Percentiles rank a stretch among this genome's conserved stretches.
These are phyloP conservation scores for Keqinozyma sinolaborantium DNA, from an alignment of 1,139 yeast genomes.

Conservation along the genomic window DNA sequence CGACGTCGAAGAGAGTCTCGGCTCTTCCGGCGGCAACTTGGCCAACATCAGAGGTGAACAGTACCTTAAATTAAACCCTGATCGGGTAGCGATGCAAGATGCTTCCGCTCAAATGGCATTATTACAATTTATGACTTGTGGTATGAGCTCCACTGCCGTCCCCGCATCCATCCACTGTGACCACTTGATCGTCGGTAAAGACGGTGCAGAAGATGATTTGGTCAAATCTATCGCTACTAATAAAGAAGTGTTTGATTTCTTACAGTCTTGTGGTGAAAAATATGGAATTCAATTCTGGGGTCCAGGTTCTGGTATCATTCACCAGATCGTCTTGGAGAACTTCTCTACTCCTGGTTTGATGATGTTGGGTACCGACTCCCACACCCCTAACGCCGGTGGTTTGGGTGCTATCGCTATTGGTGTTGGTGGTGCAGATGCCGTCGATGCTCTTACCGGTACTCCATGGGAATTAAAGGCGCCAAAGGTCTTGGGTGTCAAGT, in stretches of 20 bases:
- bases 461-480: slow-evolving; percentile 99
- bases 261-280: slow-evolving; percentile 84
- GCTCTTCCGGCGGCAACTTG: slow-evolving; percentile 42
- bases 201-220: slow-evolving; percentile 83
- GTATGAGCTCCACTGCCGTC: slow-evolving; percentile 78
- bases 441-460: slow-evolving; percentile 93
- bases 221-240: slow-evolving; percentile 73
- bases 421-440: slow-evolving; percentile 99
- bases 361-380: slow-evolving; percentile 97
- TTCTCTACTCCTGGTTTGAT: slow-evolving; percentile 91
- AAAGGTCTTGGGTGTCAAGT: slow-evolving; percentile 82
- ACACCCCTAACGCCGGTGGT: slow-evolving; percentile 98
- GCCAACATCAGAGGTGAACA: slow-evolving; percentile 73
- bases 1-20: slow-evolving; percentile 76
- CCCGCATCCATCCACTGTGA: slow-evolving; percentile 98
- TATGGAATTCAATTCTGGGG: slow-evolving; percentile 99
- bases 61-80: slow-evolving; percentile 91
- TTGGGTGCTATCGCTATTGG: slow-evolving; percentile 96
- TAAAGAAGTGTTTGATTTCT: slow-evolving; percentile 90
- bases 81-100: slow-evolving; percentile 98
- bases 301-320: slow-evolving; percentile 98
- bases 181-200: slow-evolving; percentile 92
- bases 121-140: slow-evolving; percentile 95
- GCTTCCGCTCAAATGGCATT: slow-evolving; percentile 98
- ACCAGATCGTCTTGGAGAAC: slow-evolving; percentile 94